phyloP scores from a whole-genome alignment of 75 land plant species.

The Gnetum montanum region DNA sequence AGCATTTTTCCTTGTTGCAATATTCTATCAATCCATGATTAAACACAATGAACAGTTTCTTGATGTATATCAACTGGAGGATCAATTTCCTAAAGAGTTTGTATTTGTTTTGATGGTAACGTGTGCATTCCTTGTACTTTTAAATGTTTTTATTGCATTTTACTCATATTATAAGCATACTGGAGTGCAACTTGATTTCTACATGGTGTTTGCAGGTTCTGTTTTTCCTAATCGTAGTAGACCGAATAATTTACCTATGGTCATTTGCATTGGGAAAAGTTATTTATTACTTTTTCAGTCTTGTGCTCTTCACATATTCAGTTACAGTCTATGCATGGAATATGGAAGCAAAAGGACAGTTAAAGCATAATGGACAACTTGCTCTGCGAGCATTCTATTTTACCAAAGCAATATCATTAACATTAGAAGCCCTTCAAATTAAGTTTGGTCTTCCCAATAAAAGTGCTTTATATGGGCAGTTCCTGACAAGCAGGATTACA shows the following conservation, averaged over 20 bases:
- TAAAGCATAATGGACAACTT: constrained; percentile 35
- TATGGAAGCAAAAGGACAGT: constrained; percentile 39
- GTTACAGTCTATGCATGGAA: constrained; percentile 80
- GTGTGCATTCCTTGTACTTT: neutral
- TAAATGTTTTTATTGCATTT: neutral
- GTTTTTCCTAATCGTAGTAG: constrained; percentile 87
- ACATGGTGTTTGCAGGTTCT: constrained; percentile 89
- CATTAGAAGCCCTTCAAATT: constrained; percentile 86
- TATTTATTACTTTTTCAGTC: constrained; percentile 59
- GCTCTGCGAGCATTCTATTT: constrained; percentile 79
- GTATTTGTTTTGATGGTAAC: constrained; percentile 87
- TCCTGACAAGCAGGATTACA: constrained; percentile 71
- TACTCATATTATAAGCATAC: neutral
- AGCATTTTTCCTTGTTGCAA: constrained; percentile 80
- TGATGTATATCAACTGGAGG: constrained; percentile 85
- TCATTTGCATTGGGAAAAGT: constrained; percentile 86
- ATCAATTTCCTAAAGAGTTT: constrained; percentile 95
- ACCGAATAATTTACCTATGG: constrained; percentile 87
- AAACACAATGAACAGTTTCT: constrained; percentile 73
- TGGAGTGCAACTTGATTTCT: too few relatives aligned
- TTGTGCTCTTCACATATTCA: constrained; percentile 66
- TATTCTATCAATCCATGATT: constrained; percentile 82
- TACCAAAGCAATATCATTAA: constrained; percentile 76
- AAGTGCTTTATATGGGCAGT: constrained; percentile 84
- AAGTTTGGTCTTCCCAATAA: constrained; percentile 87